phyloP scores from a whole-genome alignment of 805 yeast genomes.

The Spencermartinsiella europaea region DNA sequence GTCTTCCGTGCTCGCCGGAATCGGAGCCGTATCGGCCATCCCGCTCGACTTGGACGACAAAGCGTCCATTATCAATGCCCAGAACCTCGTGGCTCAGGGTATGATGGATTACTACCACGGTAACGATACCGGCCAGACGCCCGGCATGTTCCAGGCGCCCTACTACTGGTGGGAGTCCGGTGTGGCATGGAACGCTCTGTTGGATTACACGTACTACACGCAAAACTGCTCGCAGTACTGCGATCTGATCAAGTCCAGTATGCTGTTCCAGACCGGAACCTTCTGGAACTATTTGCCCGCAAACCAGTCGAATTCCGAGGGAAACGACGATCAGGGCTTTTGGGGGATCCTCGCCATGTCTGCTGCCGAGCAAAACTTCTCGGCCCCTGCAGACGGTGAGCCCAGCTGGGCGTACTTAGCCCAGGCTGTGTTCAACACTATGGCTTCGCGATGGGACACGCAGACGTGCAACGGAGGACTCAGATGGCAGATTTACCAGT shows the following conservation, averaged over 20 bases:
- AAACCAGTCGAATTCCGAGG: constrained; percentile 79
- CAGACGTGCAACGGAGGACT: constrained; percentile 66
- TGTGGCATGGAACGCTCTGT: constrained; percentile 61
- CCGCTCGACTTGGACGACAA: constrained; percentile 17
- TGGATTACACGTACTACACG: constrained; percentile 72
- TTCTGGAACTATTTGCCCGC: constrained; percentile 68
- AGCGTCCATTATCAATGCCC: constrained; percentile 39
- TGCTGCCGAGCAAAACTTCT: constrained; percentile 79
- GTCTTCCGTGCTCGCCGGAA: not conserved
- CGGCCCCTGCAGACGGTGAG: constrained; percentile 54
- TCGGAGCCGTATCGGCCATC: constrained; percentile 5
- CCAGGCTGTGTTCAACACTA: constrained; percentile 82
- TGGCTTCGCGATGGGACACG: constrained; percentile 75
- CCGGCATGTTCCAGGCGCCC: constrained; percentile 68
- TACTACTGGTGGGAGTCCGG: constrained; percentile 95
- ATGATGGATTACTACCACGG: constrained; percentile 80
- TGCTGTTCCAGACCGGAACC: constrained; percentile 60
- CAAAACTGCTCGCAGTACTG: constrained; percentile 55
- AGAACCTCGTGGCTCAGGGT: constrained; percentile 60
- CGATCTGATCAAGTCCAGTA: constrained; percentile 50
- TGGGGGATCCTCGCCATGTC: constrained; percentile 87
- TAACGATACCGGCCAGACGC: constrained; percentile 53
- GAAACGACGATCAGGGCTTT: constrained; percentile 90
- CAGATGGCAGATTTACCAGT: constrained; percentile 87
- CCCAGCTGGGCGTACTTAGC: constrained; percentile 74